These are phyloP conservation scores for Malus sylvestris DNA, from an alignment of 306 rosid genomes.

Conservation along the genomic window DNA sequence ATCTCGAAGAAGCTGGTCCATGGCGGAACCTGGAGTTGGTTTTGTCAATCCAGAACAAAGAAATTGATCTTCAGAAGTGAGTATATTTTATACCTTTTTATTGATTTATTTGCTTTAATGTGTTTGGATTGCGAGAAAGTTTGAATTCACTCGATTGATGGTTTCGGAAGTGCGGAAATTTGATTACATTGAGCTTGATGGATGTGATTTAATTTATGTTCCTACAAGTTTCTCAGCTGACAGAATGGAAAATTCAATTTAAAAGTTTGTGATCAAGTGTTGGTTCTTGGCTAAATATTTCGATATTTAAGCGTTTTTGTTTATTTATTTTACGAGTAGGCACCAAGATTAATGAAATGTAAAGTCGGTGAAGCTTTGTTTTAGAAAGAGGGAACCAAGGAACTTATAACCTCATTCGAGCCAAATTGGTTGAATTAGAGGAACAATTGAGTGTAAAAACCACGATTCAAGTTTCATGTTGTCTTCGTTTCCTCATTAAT, in stretches of 20 bases:
- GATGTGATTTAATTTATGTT: background rate
- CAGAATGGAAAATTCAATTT: background rate
- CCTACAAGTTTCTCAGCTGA: background rate
- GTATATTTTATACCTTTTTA: background rate
- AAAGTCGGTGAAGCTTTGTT: background rate
- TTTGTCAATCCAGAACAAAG: constrained; percentile 49
- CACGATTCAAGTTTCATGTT: background rate
- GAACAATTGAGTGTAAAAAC: background rate
- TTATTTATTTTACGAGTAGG: background rate
- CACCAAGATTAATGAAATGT: background rate
- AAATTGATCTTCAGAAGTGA: constrained; percentile 51
- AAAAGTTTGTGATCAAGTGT: background rate
- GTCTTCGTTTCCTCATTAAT: background rate
- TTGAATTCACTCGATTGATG: background rate
- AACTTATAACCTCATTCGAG: background rate
- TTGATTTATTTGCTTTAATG: background rate
- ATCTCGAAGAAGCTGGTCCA: constrained; percentile 21
- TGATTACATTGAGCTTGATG: background rate
- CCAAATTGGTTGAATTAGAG: background rate
- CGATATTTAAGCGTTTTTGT: background rate
- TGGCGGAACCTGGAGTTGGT: constrained; percentile 75
- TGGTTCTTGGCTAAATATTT: background rate
- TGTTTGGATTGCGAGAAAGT: constrained; percentile 1
- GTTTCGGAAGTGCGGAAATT: background rate
- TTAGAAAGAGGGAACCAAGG: background rate